phyloP scores from a whole-genome alignment of 1,284 basidiomycete species.

The Marasmius fiardii region DNA sequence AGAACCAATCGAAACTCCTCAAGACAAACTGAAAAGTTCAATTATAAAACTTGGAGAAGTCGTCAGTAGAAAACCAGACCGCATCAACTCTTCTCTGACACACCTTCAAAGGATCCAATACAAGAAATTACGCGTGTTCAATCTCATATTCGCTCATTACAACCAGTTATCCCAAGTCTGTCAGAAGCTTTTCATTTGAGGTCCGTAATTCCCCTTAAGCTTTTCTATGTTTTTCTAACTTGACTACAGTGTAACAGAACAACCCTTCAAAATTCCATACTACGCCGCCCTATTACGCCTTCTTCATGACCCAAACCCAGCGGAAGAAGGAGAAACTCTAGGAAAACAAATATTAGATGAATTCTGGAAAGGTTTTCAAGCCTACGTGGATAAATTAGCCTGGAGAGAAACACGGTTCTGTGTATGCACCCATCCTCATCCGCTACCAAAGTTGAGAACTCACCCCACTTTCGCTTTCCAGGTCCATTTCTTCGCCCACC shows the following conservation, averaged over 20 bases:
- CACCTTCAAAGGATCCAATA: constrained; percentile 52
- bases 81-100: constrained; percentile 16
- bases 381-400: constrained; percentile 79
- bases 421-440: constrained; percentile 45
- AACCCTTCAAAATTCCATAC: constrained; percentile 89
- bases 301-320: constrained; percentile 51
- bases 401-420: constrained; percentile 88
- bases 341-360: constrained; percentile 83
- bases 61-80: constrained; percentile 42
- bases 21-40: constrained; percentile 64
- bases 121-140: constrained; percentile 70
- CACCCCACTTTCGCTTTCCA: constrained; percentile 27
- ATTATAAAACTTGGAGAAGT: constrained; percentile 82
- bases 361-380: constrained; percentile 84
- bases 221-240: neutral
- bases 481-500: constrained; percentile 90
- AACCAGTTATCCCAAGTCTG: constrained; percentile 56
- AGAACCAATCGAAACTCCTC: constrained; percentile 65
- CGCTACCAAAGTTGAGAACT: no score
- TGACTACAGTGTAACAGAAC: constrained; percentile 72
- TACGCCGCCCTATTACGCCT: constrained; percentile 80
- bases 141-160: constrained; percentile 59
- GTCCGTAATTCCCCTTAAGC: constrained; percentile 50
- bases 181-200: constrained; percentile 76
- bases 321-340: constrained; percentile 43